Conservation (phyloP, 2,329 filamentous ascomycete genomes). For the Chrysoporthe puriensis region DNA sequence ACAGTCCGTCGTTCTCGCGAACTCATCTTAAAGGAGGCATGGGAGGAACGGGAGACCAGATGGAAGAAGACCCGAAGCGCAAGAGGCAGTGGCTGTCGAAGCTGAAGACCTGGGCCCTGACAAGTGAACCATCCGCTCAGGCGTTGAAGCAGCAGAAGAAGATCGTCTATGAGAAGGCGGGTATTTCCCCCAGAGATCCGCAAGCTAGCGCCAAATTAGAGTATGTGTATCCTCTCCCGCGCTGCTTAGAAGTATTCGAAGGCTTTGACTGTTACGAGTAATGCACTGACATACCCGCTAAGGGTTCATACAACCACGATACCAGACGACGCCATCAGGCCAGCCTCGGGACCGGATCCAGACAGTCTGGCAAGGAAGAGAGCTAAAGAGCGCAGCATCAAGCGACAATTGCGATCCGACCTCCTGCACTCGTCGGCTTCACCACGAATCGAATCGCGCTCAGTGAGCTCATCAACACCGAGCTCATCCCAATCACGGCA, state of each 20-base stretch:
- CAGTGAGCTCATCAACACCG: constrained; percentile 41
- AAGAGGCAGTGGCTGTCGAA: constrained; percentile 46
- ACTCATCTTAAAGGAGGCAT: neutral
- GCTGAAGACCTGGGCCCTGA: constrained; percentile 53
- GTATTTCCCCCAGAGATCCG: constrained; percentile 48
- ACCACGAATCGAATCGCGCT: constrained; percentile 39
- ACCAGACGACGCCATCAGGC: constrained; percentile 50
- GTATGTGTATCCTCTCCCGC: constrained; percentile 7
- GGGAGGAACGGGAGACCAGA: neutral
- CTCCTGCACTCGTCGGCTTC: constrained; percentile 33
- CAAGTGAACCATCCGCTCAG: constrained; percentile 54
- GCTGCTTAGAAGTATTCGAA: neutral
- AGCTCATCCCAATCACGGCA: constrained; percentile 28
- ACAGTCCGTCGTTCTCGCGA: neutral
- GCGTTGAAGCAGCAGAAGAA: constrained; percentile 52
- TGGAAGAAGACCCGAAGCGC: constrained; percentile 29
- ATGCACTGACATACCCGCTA: neutral
- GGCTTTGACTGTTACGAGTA: neutral
- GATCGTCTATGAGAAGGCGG: constrained; percentile 47
- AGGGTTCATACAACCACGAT: constrained; percentile 48
- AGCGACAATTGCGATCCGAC: constrained; percentile 20
- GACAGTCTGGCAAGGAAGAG: constrained; percentile 48
- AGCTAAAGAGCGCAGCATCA: constrained; percentile 38
- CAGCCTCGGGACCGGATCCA: constrained; percentile 47
- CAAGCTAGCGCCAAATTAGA: constrained; percentile 50